A percentile compares a stretch with the other conserved stretches of the same genome.
phyloP scores from a whole-genome alignment of 73 alveolate species.

The Diophrys appendiculata region DNA sequence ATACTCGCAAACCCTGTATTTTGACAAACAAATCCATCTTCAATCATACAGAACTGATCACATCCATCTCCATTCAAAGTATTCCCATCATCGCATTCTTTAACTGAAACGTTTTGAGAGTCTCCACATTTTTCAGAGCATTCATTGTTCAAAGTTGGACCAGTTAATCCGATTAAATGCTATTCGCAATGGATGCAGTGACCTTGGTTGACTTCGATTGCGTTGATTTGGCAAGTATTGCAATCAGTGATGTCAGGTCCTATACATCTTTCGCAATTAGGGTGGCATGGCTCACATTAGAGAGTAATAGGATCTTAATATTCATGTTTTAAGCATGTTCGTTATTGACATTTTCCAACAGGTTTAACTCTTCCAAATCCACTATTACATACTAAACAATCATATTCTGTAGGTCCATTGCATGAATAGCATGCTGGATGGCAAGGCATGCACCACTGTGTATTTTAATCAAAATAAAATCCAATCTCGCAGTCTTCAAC shows the following conservation, averaged over 20 bases:
- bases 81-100: conserved; percentile 13
- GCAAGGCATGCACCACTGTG: background rate
- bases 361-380: background rate
- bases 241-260: background rate
- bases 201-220: background rate
- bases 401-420: background rate
- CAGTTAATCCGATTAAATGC: background rate
- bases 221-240: background rate
- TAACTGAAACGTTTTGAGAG: background rate
- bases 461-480: too few species aligned
- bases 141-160: background rate
- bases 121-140: conserved; percentile 17
- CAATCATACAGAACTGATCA: background rate
- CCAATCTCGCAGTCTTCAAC: background rate
- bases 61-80: conserved; percentile 8
- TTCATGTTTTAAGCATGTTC: background rate
- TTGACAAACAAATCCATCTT: background rate
- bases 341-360: background rate
- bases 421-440: background rate
- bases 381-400: background rate
- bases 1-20: background rate
- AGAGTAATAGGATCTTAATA: background rate
- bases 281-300: background rate
- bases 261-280: background rate
- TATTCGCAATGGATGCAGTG: background rate